phyloP scores from a whole-genome alignment of 768 basidiomycete genomes.

The Lyophyllum shimeji region DNA sequence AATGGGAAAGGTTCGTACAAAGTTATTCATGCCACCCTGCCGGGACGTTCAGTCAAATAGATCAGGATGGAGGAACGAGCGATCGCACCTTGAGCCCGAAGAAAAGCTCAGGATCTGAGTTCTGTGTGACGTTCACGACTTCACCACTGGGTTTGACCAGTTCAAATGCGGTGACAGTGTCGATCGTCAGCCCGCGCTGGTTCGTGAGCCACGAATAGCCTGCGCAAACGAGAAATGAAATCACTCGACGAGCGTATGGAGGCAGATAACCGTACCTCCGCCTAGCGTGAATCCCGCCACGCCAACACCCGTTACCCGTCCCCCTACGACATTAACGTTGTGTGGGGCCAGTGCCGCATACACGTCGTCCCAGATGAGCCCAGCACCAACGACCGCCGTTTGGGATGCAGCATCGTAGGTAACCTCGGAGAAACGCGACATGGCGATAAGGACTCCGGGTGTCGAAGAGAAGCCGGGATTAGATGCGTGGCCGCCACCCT shows the following conservation, averaged over 20 bases:
- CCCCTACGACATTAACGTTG: conserved; percentile 57
- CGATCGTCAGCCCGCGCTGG: conserved; percentile 58
- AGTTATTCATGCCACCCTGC: conserved; percentile 66
- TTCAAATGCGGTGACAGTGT: conserved; percentile 54
- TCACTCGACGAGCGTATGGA: conserved; percentile 32
- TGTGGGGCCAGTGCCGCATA: conserved; percentile 51
- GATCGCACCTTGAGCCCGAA: conserved; percentile 37
- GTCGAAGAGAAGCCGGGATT: conserved; percentile 64
- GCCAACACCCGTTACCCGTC: conserved; percentile 56
- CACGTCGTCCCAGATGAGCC: conserved; percentile 65
- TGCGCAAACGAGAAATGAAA: conserved; percentile 25
- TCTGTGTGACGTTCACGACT: conserved; percentile 33
- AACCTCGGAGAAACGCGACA: conserved; percentile 48
- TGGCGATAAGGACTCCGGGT: conserved; percentile 55
- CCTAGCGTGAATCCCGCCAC: conserved; percentile 60
- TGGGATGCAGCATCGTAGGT: conserved; percentile 37
- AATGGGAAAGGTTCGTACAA: conserved; percentile 25
- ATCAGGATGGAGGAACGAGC: background rate
- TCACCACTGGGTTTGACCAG: conserved; percentile 57
- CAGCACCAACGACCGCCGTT: conserved; percentile 43
- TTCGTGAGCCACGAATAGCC: conserved; percentile 69
- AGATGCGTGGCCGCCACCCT: conserved; percentile 59
- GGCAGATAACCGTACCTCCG: conserved; percentile 46
- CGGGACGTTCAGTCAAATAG: background rate
- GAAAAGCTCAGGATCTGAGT: conserved; percentile 37